Evolutionary conservation across 441 rosid species (phyloP), one percentile per base, ranked within the genome.

Genomic region (Populus hybrid): DNA sequence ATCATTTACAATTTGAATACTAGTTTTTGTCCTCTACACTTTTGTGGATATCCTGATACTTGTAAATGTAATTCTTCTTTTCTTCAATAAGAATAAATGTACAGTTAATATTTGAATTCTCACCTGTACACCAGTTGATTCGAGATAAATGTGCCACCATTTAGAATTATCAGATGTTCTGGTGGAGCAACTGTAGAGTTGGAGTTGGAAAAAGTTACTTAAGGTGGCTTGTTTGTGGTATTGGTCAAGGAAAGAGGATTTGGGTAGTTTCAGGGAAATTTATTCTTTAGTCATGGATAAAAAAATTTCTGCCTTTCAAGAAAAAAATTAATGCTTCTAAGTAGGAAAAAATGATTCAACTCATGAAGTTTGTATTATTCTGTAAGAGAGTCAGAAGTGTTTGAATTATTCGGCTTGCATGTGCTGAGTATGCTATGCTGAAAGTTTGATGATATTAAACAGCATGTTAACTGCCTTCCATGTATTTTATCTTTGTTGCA

Each of bases 401-500:
- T 10, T 0, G 24, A 2, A 18, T 40, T 3, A 40, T 46, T n/a
- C 14, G 0, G 28, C 78, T 54, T 76, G 21, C 12, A 35, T 67
- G 11, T 50, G 34, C 12, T 76, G 18, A 64, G 59, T 68, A 12
- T 42, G 24, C 32, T 50, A 34, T 14, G 16, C 5, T 14, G 12
- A 12, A 50, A 16, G 10, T 11, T 75, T 6, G 26, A 30, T 32
- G 63, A 71, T 21, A 71, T 63, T 9, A 65, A 38, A 40, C 40
- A 23, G 14, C n/a, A 4, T 64, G 69, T 9, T n/a, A 10, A 20
- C 6, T 61, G 57, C 26, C 42, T 42, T 23, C 0, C 20, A 23
- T 78, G 73, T 67, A 23, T 42, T n/a, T 70, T 64, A 9, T n/a
- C 66, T 12, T n/a, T 40, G 35, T 63, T 70, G 74, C 34, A 20